A percentile compares a stretch with the other conserved stretches of the same genome.
phyloP scores from a whole-genome alignment of 1,284 basidiomycete species.

The Microstroma glucosiphilum region DNA sequence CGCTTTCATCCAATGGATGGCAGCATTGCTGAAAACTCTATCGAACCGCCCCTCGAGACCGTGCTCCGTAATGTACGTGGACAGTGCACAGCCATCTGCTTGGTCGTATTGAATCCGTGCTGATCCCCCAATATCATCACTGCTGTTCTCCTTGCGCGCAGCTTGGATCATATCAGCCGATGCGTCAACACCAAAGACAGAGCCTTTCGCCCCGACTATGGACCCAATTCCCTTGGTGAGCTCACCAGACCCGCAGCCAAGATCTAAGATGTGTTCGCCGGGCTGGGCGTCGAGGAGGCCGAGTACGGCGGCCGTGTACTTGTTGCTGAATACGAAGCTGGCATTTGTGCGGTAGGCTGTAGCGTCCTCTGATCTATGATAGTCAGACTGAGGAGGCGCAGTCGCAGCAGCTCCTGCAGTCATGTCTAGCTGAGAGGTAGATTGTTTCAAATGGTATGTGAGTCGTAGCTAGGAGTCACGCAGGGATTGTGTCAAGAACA shows the following conservation, averaged over 20 bases:
- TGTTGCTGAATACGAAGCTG: conserved; percentile 12
- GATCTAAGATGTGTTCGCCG: conserved; percentile 16
- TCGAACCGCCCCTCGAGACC: conserved; percentile 12
- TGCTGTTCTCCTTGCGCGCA: conserved; percentile 1
- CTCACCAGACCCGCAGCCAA: conserved; percentile 18
- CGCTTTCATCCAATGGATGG: conserved; percentile 18
- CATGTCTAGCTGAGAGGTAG: no score
- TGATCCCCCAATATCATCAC: neutral
- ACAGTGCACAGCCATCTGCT: conserved; percentile 1
- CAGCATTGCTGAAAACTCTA: conserved; percentile 19
- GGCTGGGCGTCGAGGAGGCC: conserved; percentile 19
- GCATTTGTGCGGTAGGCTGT: conserved; percentile 7
- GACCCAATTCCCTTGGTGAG: conserved; percentile 9
- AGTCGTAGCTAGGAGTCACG: no score
- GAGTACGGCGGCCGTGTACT: conserved; percentile 14
- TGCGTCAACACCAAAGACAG: conserved; percentile 15
- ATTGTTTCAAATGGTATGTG: no score
- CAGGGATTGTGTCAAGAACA: no score
- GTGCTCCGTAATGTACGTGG: conserved; percentile 1
- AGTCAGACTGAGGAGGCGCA: neutral
- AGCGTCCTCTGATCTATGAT: conserved; percentile 12
- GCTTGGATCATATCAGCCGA: conserved; percentile 12
- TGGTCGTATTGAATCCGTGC: neutral
- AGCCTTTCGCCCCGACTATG: conserved; percentile 5
- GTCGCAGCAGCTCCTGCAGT: no score